Base-by-base conservation (phyloP, 1,284 basidiomycete species). In the Sanghuangporus sanghuang region DNA sequence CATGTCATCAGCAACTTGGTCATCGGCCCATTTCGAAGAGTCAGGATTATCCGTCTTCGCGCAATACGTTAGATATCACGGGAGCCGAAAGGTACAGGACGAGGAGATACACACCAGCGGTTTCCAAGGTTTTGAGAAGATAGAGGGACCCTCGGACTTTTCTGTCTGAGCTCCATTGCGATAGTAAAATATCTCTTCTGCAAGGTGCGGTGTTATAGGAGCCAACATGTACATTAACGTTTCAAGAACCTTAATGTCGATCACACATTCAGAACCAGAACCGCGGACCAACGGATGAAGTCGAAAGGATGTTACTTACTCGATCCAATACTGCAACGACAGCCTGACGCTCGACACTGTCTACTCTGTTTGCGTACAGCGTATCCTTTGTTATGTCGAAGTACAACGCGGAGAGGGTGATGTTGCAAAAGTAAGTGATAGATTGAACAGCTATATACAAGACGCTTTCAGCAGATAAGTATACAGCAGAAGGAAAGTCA, bases 371-470 rank as follows among this genome's bases (percentile, higher is more conserved):
- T 38, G 92, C 90, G 73, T 99, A 99, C 4, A 99, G 78, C 44
- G 84, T 84, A 74, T 98, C 96, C 74, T 98, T 98, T 60, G 86
- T 90, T 54, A 93, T 86, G 71, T 96, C 95, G 67, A 98, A 93
- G 76, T 98, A 99, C 21, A 98, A 78, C 1, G 85, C 85, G n/a
- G 88, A 92, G 39, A 90, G 76, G 0, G 84, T 87, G 66, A 85
- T 79, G 71, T 90, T 91, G 42, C 84, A 81, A 62, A 92, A 92
- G 66, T 87, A 83, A 50, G 79, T 83, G 4, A 92, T 72, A 9
- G 84, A 76, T 56, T 75, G 82, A 68, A 86, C 80, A 27, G 87
- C 87, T 90, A 66, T 2, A 23, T 32, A 38, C 61, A 40, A 52
- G 32, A 57, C 6, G 3, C 18, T 46, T 12, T 36, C 39, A 36